phyloP scores from a whole-genome alignment of 345 rosid species.

The Gossypium sturtianum region DNA sequence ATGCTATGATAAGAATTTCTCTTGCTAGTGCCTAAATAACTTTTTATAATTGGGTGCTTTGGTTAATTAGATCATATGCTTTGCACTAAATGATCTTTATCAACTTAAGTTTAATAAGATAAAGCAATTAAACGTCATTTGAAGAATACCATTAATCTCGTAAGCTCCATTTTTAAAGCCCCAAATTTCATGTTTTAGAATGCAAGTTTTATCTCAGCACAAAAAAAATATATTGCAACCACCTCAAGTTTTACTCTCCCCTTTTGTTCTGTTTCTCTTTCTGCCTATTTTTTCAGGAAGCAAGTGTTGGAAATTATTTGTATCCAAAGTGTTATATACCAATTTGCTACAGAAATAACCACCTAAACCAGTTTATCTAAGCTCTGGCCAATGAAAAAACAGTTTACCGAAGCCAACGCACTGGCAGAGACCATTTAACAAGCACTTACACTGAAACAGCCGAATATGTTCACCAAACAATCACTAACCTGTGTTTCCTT shows the following conservation, averaged over 20 bases:
- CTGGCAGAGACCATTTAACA: not conserved
- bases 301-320: not conserved
- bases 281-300: not conserved
- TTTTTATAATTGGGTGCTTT: not conserved
- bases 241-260: not conserved
- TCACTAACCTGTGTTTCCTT: slow-evolving; percentile 47
- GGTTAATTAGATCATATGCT: not conserved
- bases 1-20: not conserved
- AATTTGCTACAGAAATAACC: not conserved
- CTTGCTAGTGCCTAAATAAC: not conserved
- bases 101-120: not conserved
- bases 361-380: not conserved
- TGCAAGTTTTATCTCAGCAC: not conserved
- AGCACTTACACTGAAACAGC: not conserved
- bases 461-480: not conserved
- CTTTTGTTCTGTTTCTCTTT: not conserved
- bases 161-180: not conserved
- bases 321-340: not conserved
- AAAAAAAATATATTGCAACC: not conserved
- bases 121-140: not conserved
- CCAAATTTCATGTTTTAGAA: not conserved
- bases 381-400: not conserved
- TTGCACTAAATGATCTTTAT: not conserved
- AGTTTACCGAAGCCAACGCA: not conserved
- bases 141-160: not conserved